These are phyloP conservation scores for Daldinia bambusicola DNA, from an alignment of 495 filamentous ascomycete species.

Conservation along the genomic window DNA sequence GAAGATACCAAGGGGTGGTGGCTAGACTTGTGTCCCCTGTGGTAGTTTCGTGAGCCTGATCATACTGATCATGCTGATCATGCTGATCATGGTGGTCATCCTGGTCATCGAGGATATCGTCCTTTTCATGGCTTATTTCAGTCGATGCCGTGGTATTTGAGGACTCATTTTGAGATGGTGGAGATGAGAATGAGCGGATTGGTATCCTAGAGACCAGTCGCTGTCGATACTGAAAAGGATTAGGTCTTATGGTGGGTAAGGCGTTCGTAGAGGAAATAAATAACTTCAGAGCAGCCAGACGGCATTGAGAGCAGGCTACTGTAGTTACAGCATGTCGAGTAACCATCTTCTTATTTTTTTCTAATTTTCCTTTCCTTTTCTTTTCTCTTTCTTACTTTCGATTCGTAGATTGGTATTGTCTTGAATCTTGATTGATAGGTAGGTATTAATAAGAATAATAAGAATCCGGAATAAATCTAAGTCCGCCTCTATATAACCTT, in stretches of 20 bases:
- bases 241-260: slow-evolving; percentile 19
- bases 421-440: too few species aligned
- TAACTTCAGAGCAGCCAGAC: slow-evolving; percentile 38
- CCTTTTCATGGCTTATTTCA: background rate
- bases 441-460: background rate
- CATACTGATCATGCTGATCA: background rate
- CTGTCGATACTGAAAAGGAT: slow-evolving; percentile 16
- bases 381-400: too few species aligned
- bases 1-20: slow-evolving; percentile 83
- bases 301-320: slow-evolving; percentile 47
- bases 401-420: too few species aligned
- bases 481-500: background rate
- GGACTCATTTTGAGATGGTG: slow-evolving; percentile 16
- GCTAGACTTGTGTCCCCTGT: slow-evolving; percentile 9
- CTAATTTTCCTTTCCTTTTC: background rate
- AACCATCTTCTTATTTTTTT: slow-evolving; percentile 24
- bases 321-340: slow-evolving; percentile 35
- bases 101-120: slow-evolving; percentile 4
- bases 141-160: background rate
- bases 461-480: background rate
- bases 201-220: slow-evolving; percentile 10
- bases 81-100: background rate
- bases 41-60: slow-evolving; percentile 4
- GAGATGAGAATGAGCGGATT: slow-evolving; percentile 42
- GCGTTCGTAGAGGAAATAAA: slow-evolving; percentile 35